A percentile compares a stretch with the other conserved stretches of the same genome.
These are phyloP conservation scores for Colletotrichum scovillei DNA, from an alignment of 2,329 filamentous ascomycete species.

Conservation along the genomic window DNA sequence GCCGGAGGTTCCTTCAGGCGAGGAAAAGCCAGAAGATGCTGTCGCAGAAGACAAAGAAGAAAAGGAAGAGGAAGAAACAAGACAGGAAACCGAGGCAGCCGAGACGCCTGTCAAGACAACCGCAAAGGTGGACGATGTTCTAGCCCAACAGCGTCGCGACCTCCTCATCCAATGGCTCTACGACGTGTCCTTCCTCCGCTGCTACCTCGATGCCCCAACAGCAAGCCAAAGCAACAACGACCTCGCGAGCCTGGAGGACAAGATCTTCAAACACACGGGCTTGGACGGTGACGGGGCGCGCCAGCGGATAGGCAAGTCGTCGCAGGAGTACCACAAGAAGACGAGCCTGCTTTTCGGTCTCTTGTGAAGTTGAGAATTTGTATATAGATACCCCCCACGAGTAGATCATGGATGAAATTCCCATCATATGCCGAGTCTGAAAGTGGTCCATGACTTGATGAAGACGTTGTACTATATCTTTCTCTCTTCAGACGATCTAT, in stretches of 20 bases:
- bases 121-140: constrained; percentile 26
- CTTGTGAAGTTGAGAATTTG: constrained; percentile 57
- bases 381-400: constrained; percentile 17
- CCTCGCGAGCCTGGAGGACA: constrained; percentile 58
- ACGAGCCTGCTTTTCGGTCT: constrained; percentile 86
- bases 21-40: constrained; percentile 1
- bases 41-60: neutral
- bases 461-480: neutral
- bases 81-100: constrained; percentile 15
- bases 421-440: neutral
- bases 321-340: constrained; percentile 84
- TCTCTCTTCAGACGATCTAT: neutral
- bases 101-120: constrained; percentile 23
- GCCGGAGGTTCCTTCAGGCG: constrained; percentile 16
- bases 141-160: constrained; percentile 52
- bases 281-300: constrained; percentile 59
- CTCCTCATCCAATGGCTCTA: constrained; percentile 71
- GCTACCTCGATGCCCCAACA: constrained; percentile 52
- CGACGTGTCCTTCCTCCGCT: constrained; percentile 64
- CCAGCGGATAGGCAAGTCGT: constrained; percentile 69
- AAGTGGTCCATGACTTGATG: neutral
- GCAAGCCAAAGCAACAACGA: constrained; percentile 39
- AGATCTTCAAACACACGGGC: constrained; percentile 56
- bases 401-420: neutral
- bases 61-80: constrained; percentile 23